A percentile compares a stretch with the other conserved stretches of the same genome.
Evolutionary conservation across 768 basidiomycete genomes (phyloP).

Genomic region (Podaxis pistillaris): DNA sequence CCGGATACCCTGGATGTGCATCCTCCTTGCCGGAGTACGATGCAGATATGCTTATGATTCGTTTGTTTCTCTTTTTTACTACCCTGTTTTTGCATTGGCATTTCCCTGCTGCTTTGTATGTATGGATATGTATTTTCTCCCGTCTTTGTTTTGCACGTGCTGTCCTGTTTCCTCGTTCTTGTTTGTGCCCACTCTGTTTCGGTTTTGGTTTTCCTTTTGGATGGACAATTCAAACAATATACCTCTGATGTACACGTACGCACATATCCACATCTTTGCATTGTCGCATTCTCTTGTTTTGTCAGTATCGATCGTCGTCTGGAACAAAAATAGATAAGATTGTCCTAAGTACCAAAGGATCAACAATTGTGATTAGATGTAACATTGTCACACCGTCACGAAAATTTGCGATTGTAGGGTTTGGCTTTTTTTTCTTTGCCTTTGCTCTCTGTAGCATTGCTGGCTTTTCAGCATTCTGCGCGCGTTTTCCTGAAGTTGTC

Average conservation of each 20-base stretch:
- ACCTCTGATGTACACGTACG: neutral
- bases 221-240: neutral
- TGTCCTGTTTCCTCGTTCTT: neutral
- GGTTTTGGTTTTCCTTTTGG: neutral
- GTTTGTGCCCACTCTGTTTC: neutral
- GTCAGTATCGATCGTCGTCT: neutral
- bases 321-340: neutral
- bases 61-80: neutral
- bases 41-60: neutral
- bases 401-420: neutral
- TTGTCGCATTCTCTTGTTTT: neutral
- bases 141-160: neutral
- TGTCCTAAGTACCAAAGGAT: neutral
- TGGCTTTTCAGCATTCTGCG: neutral
- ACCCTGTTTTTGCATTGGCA: neutral
- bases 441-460: neutral
- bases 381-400: constrained; percentile 5
- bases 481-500: neutral
- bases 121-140: neutral
- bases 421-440: neutral
- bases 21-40: neutral
- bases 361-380: neutral
- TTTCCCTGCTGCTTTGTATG: neutral
- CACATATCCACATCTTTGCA: neutral
- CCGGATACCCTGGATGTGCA: neutral